A percentile compares a stretch with the other conserved stretches of the same genome.
These are phyloP conservation scores for Agaricus sinodeliciosus DNA, from an alignment of 768 basidiomycete genomes.

Conservation along the genomic window DNA sequence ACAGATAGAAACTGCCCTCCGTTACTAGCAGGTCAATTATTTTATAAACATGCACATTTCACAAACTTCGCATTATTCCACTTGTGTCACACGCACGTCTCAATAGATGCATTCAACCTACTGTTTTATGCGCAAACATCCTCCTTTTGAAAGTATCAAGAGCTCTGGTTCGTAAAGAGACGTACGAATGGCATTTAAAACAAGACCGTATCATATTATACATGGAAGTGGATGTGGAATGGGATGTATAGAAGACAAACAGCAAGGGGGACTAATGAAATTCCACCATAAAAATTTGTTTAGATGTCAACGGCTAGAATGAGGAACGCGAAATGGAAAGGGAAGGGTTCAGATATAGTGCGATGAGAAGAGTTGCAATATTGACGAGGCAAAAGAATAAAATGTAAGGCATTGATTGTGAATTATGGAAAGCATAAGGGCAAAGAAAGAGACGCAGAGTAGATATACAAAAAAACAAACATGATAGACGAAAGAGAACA, in stretches of 20 bases:
- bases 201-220: slow-evolving; percentile 12
- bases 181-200: slow-evolving; percentile 12
- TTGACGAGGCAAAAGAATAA: neutral
- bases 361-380: neutral
- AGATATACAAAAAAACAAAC: slow-evolving; percentile 11
- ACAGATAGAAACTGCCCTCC: neutral
- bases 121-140: neutral
- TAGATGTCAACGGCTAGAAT: slow-evolving; percentile 3
- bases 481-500: slow-evolving; percentile 7
- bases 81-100: neutral
- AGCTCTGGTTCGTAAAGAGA: neutral
- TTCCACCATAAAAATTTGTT: slow-evolving; percentile 10
- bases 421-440: slow-evolving; percentile 4
- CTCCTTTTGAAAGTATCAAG: neutral
- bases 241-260: slow-evolving; percentile 4
- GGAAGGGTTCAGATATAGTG: slow-evolving; percentile 2
- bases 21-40: slow-evolving; percentile 1
- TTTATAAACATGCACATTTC: slow-evolving; percentile 7
- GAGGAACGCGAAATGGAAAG: neutral
- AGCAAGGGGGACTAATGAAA: slow-evolving; percentile 1
- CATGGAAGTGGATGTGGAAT: slow-evolving; percentile 3
- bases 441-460: slow-evolving; percentile 4
- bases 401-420: neutral
- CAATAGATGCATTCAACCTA: slow-evolving; percentile 1
- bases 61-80: slow-evolving; percentile 1